These are phyloP conservation scores for Schwanniomyces vanrijiae DNA, from an alignment of 805 yeast genomes.

Conservation along the genomic window DNA sequence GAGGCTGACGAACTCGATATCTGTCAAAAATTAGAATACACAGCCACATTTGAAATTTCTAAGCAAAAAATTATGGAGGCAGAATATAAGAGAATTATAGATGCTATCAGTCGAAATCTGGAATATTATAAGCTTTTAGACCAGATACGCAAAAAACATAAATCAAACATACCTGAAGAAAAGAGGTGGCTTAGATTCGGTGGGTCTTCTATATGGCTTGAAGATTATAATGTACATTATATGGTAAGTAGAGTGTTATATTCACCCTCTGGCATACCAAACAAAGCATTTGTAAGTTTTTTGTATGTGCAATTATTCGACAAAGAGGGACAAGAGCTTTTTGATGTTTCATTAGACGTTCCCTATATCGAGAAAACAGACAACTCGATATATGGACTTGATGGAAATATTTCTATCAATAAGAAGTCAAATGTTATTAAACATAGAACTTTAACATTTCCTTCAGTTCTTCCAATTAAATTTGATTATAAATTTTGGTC, in stretches of 20 bases:
- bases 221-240: slow-evolving; percentile 17
- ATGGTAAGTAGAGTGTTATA: slow-evolving; percentile 20
- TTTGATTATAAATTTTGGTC: slow-evolving; percentile 9
- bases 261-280: slow-evolving; percentile 13
- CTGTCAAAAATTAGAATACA: slow-evolving; percentile 14
- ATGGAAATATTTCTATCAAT: slow-evolving; percentile 14
- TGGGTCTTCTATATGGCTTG: slow-evolving; percentile 22
- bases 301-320: slow-evolving; percentile 20
- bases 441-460: slow-evolving; percentile 15
- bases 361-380: slow-evolving; percentile 17
- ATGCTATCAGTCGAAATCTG: slow-evolving; percentile 7
- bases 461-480: slow-evolving; percentile 17
- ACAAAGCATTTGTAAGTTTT: slow-evolving; percentile 15
- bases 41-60: slow-evolving; percentile 13
- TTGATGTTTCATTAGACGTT: slow-evolving; percentile 12
- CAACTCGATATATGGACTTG: slow-evolving; percentile 9
- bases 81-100: slow-evolving; percentile 10
- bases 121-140: slow-evolving; percentile 14
- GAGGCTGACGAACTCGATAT: slow-evolving; percentile 10
- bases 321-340: slow-evolving; percentile 19
- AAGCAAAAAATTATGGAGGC: slow-evolving; percentile 15
- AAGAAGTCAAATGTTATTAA: slow-evolving; percentile 7
- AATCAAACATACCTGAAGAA: slow-evolving; percentile 19
- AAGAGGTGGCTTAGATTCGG: slow-evolving; percentile 20
- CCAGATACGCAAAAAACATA: slow-evolving; percentile 13